phyloP scores from a whole-genome alignment of 2,329 filamentous ascomycete genomes.

The Scytalidium sp. region DNA sequence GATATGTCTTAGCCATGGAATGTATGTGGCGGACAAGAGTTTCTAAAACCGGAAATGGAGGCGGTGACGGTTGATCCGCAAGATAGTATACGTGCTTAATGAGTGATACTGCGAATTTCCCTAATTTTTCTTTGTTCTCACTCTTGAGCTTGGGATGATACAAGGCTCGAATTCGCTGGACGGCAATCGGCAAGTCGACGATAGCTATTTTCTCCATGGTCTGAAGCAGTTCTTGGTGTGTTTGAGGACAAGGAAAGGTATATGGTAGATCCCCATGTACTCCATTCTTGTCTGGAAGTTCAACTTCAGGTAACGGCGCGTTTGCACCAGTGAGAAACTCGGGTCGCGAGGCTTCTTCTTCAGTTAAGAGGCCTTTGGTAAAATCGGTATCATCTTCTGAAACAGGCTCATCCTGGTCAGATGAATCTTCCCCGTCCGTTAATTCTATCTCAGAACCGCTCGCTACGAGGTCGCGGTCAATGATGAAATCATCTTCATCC shows the following conservation, averaged over 20 bases:
- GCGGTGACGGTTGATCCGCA: constrained; percentile 37
- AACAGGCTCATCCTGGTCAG: constrained; percentile 40
- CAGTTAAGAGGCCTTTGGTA: constrained; percentile 62
- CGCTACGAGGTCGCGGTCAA: constrained; percentile 85
- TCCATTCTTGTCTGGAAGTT: constrained; percentile 30
- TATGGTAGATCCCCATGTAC: constrained; percentile 64
- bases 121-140: constrained; percentile 80
- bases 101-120: constrained; percentile 62
- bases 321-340: constrained; percentile 46
- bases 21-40: constrained; percentile 85
- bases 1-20: constrained; percentile 83
- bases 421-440: constrained; percentile 46
- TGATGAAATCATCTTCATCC: constrained; percentile 90
- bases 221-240: constrained; percentile 68
- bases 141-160: constrained; percentile 84
- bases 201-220: constrained; percentile 59
- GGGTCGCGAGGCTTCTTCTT: constrained; percentile 52
- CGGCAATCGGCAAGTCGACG: constrained; percentile 69
- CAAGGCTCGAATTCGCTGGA: constrained; percentile 88
- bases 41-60: constrained; percentile 70
- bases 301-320: constrained; percentile 38
- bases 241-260: constrained; percentile 82
- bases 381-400: constrained; percentile 59
- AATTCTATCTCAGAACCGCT: constrained; percentile 70
- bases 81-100: constrained; percentile 59